These are phyloP conservation scores for Pharus latifolius DNA, from an alignment of 176 grass and related monocot genomes.

Conservation along the genomic window DNA sequence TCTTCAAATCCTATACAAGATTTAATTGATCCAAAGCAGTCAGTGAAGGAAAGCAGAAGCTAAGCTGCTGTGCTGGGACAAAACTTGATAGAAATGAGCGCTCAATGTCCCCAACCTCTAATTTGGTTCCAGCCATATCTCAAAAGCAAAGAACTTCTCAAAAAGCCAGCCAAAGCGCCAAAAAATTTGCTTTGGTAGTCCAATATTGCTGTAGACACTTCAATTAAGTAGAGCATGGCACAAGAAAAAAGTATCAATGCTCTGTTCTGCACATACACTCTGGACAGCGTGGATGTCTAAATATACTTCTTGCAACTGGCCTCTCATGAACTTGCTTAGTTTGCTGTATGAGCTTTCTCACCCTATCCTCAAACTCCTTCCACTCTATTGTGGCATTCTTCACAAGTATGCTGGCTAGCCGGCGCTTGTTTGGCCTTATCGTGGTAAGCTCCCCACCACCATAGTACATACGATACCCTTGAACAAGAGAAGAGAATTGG, in stretches of 20 bases:
- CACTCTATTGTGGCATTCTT: constrained; percentile 87
- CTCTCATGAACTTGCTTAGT: constrained; percentile 90
- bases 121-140: neutral
- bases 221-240: no score
- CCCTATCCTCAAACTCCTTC: constrained; percentile 89
- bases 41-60: neutral
- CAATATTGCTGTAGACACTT: neutral
- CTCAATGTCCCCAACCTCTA: neutral
- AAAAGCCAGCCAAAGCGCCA: constrained; percentile 1
- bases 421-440: constrained; percentile 78
- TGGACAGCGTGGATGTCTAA: constrained; percentile 73
- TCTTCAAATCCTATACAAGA: neutral
- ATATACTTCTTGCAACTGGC: constrained; percentile 78
- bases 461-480: constrained; percentile 96
- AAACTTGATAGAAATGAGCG: neutral
- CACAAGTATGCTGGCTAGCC: constrained; percentile 75
- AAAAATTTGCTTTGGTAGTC: constrained; percentile 12
- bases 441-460: constrained; percentile 73
- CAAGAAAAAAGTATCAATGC: constrained; percentile 23
- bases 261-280: constrained; percentile 95
- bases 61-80: neutral
- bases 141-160: neutral
- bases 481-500: constrained; percentile 87
- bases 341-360: constrained; percentile 82
- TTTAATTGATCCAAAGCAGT: neutral